Evolutionary conservation across 2,329 filamentous ascomycete species (phyloP).

Genomic region (Endothia cerciana): DNA sequence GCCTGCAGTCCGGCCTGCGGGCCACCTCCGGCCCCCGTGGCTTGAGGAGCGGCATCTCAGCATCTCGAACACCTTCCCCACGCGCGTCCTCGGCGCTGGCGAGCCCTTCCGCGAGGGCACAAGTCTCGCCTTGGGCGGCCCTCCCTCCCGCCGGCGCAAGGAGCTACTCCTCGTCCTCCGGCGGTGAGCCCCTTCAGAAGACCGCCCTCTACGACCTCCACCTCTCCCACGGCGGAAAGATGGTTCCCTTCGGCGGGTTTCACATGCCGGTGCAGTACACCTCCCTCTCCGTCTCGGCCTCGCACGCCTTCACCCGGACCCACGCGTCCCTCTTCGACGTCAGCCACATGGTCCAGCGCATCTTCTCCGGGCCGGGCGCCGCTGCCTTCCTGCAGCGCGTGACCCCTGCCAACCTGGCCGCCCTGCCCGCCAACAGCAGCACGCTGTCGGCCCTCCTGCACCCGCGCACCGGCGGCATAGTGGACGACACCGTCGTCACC

Average conservation of each 20-base stretch:
- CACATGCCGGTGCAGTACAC: slow-evolving; percentile 91
- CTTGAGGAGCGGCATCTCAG: slow-evolving; percentile 13
- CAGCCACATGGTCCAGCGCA: slow-evolving; percentile 93
- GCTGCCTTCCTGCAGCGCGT: slow-evolving; percentile 80
- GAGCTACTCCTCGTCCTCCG: slow-evolving; percentile 25
- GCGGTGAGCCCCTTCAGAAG: slow-evolving; percentile 33
- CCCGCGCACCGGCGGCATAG: slow-evolving; percentile 81
- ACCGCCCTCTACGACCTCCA: slow-evolving; percentile 44
- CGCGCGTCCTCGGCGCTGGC: not conserved
- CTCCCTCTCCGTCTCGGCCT: slow-evolving; percentile 76
- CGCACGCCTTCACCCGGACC: slow-evolving; percentile 86
- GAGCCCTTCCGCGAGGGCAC: not conserved
- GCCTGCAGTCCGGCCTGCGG: slow-evolving; percentile 19
- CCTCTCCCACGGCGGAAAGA: slow-evolving; percentile 78
- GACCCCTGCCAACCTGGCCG: slow-evolving; percentile 74
- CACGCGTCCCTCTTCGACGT: slow-evolving; percentile 95
- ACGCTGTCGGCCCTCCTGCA: slow-evolving; percentile 85
- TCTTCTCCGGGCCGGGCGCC: slow-evolving; percentile 79
- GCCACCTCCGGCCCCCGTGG: not conserved
- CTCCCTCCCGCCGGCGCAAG: not conserved
- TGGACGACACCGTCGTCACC: slow-evolving; percentile 93
- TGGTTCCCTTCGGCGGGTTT: slow-evolving; percentile 95
- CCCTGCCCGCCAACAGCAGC: slow-evolving; percentile 69
- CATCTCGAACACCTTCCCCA: not conserved
- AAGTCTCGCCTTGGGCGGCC: not conserved